phyloP scores from a whole-genome alignment of 805 yeast species.

The Suhomyces pyralidae region DNA sequence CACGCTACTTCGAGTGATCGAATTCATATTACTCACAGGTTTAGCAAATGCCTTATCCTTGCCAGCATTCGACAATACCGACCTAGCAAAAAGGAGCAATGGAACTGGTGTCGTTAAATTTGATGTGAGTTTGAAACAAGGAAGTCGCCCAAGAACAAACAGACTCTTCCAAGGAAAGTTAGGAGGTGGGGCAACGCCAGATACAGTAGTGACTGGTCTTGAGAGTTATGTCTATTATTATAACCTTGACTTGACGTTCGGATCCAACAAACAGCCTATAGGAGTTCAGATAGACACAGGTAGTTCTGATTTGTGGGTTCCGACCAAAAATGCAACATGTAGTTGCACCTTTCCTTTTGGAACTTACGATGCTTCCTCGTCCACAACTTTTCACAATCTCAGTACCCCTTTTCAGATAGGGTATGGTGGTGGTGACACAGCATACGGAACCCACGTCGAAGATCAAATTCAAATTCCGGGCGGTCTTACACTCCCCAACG shows the following conservation, averaged over 20 bases:
- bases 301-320: constrained; percentile 10
- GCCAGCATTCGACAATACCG: background rate
- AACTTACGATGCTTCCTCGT: constrained; percentile 1
- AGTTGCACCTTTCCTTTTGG: constrained; percentile 1
- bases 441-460: constrained; percentile 6
- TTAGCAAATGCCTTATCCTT: background rate
- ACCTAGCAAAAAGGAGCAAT: background rate
- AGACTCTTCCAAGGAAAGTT: background rate
- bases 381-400: constrained; percentile 1
- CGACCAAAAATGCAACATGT: constrained; percentile 1
- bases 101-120: background rate
- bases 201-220: background rate
- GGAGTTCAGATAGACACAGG: constrained; percentile 5
- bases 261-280: background rate
- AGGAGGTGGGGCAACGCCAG: background rate
- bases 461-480: constrained; percentile 6
- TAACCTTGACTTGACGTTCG: background rate
- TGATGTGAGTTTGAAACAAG: background rate
- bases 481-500: constrained; percentile 2
- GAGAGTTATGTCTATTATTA: background rate
- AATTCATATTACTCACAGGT: background rate
- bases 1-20: background rate
- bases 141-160: background rate
- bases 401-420: background rate
- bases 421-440: constrained; percentile 4